These are phyloP conservation scores for Plasmodium coatneyi DNA, from an alignment of 169 alveolate species.

Conservation along the genomic window DNA sequence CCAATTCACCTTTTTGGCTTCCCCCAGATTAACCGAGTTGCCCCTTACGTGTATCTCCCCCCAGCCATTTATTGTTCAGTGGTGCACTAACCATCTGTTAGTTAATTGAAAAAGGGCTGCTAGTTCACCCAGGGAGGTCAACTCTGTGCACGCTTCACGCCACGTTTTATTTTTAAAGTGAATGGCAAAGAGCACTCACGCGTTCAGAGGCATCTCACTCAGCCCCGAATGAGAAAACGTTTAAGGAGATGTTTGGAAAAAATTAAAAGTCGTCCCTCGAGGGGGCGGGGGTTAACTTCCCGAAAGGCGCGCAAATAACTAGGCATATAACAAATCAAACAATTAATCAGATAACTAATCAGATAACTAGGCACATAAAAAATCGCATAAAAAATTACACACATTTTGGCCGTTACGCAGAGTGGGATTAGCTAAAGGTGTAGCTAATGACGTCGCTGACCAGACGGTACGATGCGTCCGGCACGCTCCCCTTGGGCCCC, in stretches of 20 bases:
- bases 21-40: background rate
- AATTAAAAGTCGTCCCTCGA: background rate
- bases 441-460: slow-evolving; percentile 35
- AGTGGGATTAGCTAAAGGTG: background rate
- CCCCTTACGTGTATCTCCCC: background rate
- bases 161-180: background rate
- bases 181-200: background rate
- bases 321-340: background rate
- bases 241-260: background rate
- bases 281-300: background rate
- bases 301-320: background rate
- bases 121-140: background rate
- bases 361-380: background rate
- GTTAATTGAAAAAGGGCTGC: background rate
- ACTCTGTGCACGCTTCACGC: background rate
- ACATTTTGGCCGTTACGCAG: background rate
- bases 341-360: background rate
- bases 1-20: background rate
- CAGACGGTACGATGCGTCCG: background rate
- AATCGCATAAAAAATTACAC: background rate
- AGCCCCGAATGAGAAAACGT: background rate
- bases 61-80: background rate
- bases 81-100: background rate
- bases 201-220: background rate
- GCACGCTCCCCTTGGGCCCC: background rate